Percentiles rank a stretch among this genome's conserved stretches.
These are phyloP conservation scores for Rugonectria rugulosa DNA, from an alignment of 2,329 filamentous ascomycete genomes.

Conservation along the genomic window DNA sequence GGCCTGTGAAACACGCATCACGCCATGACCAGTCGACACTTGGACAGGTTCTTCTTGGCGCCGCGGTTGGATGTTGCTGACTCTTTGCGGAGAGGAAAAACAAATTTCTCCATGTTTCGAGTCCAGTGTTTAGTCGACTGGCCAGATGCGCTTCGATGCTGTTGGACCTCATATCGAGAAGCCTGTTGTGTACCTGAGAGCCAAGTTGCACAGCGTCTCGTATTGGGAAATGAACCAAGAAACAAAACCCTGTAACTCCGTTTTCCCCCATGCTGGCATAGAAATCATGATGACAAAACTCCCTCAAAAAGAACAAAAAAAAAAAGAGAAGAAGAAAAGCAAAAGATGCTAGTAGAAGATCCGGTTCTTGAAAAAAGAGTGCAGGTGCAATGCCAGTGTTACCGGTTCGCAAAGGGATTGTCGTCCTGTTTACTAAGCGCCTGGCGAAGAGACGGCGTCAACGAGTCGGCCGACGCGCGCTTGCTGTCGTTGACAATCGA, in stretches of 20 bases:
- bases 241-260: conserved; percentile 6
- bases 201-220: background rate
- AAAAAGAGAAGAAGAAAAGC: background rate
- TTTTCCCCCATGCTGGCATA: background rate
- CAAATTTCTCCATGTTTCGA: background rate
- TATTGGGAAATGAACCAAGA: background rate
- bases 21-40: background rate
- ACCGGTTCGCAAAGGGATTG: conserved; percentile 30
- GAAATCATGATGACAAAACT: background rate
- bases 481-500: background rate
- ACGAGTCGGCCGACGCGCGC: conserved; percentile 32
- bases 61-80: background rate
- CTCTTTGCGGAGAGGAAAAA: no score
- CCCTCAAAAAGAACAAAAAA: background rate
- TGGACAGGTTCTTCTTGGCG: background rate
- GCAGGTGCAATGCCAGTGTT: background rate
- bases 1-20: background rate
- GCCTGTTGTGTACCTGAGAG: background rate
- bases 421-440: conserved; percentile 31
- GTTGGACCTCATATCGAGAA: background rate
- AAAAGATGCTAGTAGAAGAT: background rate
- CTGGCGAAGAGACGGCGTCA: conserved; percentile 35
- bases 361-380: background rate
- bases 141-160: background rate
- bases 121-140: background rate